Percentiles rank a stretch among this genome's conserved stretches.
phyloP scores from a whole-genome alignment of 83 land plant genomes.

The Thuja plicata region DNA sequence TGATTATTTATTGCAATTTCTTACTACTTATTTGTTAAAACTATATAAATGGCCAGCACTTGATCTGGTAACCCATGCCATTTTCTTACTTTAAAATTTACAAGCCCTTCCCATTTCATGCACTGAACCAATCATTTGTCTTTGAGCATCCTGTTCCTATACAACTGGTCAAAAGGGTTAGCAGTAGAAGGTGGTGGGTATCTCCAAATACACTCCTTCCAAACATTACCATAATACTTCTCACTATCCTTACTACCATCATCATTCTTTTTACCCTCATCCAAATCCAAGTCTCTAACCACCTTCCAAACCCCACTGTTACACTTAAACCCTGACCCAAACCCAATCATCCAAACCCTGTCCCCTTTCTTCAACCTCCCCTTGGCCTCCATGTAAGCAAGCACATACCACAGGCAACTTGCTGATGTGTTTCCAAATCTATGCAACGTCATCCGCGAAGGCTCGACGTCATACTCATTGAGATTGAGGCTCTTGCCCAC shows the following conservation, averaged over 20 bases:
- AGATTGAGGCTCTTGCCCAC: conserved; percentile 21
- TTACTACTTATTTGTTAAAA: too few species aligned
- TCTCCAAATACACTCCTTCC: conserved; percentile 35
- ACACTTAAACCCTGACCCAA: conserved; percentile 46
- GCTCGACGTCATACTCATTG: conserved; percentile 29
- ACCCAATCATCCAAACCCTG: conserved; percentile 43
- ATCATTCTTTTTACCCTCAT: background rate
- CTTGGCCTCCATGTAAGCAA: conserved; percentile 33
- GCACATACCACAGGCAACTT: conserved; percentile 24
- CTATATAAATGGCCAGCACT: too few species aligned
- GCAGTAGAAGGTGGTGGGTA: conserved; percentile 17
- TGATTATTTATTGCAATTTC: too few species aligned
- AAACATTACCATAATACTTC: conserved; percentile 12
- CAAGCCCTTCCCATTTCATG: background rate
- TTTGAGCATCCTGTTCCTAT: background rate
- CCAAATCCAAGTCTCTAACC: conserved; percentile 17
- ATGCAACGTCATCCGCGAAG: conserved; percentile 32
- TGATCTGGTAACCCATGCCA: too few species aligned
- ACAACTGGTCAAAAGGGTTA: background rate
- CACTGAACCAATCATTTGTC: background rate
- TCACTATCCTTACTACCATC: background rate
- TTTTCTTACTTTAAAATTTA: too few species aligned
- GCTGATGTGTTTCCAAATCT: conserved; percentile 35
- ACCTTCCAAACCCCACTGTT: conserved; percentile 48
- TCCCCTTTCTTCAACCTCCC: conserved; percentile 33